Percentiles rank a stretch among this genome's conserved stretches.
These are phyloP conservation scores for Claviceps sorghi DNA, from an alignment of 2,329 filamentous ascomycete species.

Conservation along the genomic window DNA sequence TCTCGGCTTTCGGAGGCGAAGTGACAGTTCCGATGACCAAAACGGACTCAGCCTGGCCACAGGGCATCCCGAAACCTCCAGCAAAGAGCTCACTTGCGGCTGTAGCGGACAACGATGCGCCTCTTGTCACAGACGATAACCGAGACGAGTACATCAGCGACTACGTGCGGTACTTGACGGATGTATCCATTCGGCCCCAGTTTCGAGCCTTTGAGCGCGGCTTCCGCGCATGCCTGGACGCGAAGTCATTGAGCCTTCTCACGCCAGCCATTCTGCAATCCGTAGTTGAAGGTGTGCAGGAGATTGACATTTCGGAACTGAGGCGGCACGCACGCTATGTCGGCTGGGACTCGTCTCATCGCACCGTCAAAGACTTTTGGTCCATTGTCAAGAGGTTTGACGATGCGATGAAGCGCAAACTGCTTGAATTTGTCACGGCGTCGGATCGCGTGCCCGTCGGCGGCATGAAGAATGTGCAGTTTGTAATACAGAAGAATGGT, in stretches of 20 bases:
- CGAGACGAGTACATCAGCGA: conserved; percentile 65
- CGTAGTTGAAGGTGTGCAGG: conserved; percentile 68
- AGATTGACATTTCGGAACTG: conserved; percentile 65
- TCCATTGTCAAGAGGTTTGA: conserved; percentile 54
- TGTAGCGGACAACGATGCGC: conserved; percentile 34
- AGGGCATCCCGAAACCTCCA: conserved; percentile 24
- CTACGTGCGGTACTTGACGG: conserved; percentile 72
- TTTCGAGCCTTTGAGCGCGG: conserved; percentile 68
- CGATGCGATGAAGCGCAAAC: conserved; percentile 53
- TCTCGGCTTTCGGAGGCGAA: conserved; percentile 40
- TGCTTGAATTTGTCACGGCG: conserved; percentile 91
- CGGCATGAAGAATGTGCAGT: conserved; percentile 67
- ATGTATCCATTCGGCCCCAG: conserved; percentile 62
- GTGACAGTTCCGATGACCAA: conserved; percentile 42
- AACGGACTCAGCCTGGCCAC: conserved; percentile 34
- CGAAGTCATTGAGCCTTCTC: conserved; percentile 57
- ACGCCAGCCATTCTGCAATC: conserved; percentile 56
- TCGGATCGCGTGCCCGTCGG: conserved; percentile 81
- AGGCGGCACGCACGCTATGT: conserved; percentile 63
- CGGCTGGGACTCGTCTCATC: conserved; percentile 58
- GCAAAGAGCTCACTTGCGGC: conserved; percentile 14
- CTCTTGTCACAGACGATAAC: conserved; percentile 69
- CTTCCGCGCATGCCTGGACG: conserved; percentile 61
- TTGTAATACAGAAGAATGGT: conserved; percentile 68
- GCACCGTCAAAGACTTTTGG: conserved; percentile 72